Conservation (phyloP, 805 yeast species). For the Sugiyamaella qingdaonensis region DNA sequence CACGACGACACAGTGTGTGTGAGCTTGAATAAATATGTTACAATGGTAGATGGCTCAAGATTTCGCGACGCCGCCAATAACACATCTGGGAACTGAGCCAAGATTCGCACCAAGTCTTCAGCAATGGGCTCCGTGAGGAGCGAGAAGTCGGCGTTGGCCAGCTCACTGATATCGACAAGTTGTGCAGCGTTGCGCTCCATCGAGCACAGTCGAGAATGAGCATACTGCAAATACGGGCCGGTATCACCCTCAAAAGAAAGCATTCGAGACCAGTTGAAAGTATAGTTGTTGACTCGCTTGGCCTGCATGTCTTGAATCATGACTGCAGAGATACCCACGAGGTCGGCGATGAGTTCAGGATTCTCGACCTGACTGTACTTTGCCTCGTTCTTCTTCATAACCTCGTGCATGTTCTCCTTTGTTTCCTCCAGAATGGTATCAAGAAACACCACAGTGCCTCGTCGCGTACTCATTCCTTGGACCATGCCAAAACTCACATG, state of each 20-base stretch:
- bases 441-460: conserved; percentile 97
- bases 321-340: conserved; percentile 94
- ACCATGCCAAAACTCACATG: conserved; percentile 98
- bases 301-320: conserved; percentile 99
- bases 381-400: conserved; percentile 85
- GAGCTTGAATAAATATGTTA: conserved; percentile 86
- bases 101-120: conserved; percentile 61
- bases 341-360: conserved; percentile 92
- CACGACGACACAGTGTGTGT: conserved; percentile 95
- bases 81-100: conserved; percentile 89
- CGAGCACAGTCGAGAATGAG: conserved; percentile 94
- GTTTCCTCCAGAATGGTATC: conserved; percentile 92
- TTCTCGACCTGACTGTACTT: conserved; percentile 90
- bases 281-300: conserved; percentile 93
- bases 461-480: conserved; percentile 96
- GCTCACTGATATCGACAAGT: conserved; percentile 23
- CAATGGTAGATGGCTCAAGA: conserved; percentile 88
- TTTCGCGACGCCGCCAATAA: conserved; percentile 78
- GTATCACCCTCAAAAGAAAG: conserved; percentile 98
- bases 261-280: conserved; percentile 98
- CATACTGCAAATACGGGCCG: conserved; percentile 97
- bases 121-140: conserved; percentile 71
- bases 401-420: conserved; percentile 90
- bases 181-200: conserved; percentile 74
- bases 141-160: conserved; percentile 48